Evolutionary conservation across 208 protist genomes (phyloP), one percentile per base, ranked within the genome.

Genomic region (Porcisia hertigi): DNA sequence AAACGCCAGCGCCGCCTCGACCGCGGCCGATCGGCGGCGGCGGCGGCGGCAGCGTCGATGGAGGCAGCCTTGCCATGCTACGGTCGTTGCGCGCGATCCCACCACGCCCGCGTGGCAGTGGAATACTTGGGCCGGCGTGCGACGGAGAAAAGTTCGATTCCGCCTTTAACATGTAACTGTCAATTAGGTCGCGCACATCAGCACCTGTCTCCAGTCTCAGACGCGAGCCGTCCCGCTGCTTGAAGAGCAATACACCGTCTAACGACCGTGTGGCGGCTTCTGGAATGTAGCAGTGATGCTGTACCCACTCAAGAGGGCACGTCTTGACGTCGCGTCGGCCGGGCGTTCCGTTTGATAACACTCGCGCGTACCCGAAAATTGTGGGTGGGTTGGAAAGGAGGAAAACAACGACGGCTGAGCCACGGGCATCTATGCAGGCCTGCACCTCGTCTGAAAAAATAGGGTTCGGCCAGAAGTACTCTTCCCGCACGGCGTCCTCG

Each of bases 251-350:
- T n/a, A 87, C 53, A 25, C 77, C 82, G 53, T 77, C 73, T 6
- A 87, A 45, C 11, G 39, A 62, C 8, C 78, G 78, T 45, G 84
- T 60, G 71, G 80, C 70, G n/a, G 63, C 25, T 59, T 93, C 86
- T 49, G 71, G 60, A 47, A 90, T 69, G 63, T 74, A 85, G 43
- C 90, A 82, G 77, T 86, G 77, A 74, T 92, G 86, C 18, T 83
- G 84, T 41, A 95, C 53, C 91, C 91, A 95, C 72, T 92, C 83
- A 16, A 95, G 75, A 5, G 66, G 75, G 74, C 77, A 93, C 34
- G 57, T 47, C 69, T 73, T 84, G 41, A 64, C 58, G 39, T 76
- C 60, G 53, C 81, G 71, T 6, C 23, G 49, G 49, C 36, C 55
- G 1, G 49, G 30, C 23, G 52, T 16, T 58, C 59, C 76, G 54